phyloP scores from a whole-genome alignment of 306 rosid genomes.

The Gleditsia sinensis region DNA sequence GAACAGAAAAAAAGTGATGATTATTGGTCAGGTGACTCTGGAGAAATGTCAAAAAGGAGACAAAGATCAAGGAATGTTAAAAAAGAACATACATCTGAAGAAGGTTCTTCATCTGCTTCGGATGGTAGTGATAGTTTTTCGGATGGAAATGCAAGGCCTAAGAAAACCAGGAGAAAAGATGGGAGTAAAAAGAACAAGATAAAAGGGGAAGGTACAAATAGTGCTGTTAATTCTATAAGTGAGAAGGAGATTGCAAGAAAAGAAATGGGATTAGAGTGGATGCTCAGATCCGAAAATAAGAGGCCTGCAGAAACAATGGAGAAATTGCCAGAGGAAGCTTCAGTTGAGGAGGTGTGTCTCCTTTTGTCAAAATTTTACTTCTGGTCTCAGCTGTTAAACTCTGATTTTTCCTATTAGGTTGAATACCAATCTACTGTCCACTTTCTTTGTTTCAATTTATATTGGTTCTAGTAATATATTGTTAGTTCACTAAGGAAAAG shows the following conservation, averaged over 20 bases:
- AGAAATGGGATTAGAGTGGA: slow-evolving; percentile 94
- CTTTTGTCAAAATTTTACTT: neutral
- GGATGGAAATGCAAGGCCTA: slow-evolving; percentile 22
- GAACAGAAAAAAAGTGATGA: slow-evolving; percentile 41
- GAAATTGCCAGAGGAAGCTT: slow-evolving; percentile 49
- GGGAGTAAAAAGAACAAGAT: slow-evolving; percentile 38
- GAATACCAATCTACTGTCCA: neutral
- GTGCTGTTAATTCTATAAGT: slow-evolving; percentile 32
- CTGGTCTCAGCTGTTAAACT: neutral
- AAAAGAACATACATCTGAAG: slow-evolving; percentile 43
- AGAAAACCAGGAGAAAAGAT: slow-evolving; percentile 27
- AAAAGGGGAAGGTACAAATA: slow-evolving; percentile 28
- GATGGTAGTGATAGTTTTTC: slow-evolving; percentile 36
- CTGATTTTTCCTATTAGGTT: neutral
- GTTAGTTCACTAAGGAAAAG: neutral
- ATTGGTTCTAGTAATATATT: neutral
- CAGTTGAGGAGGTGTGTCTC: slow-evolving; percentile 59
- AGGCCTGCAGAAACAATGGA: slow-evolving; percentile 44
- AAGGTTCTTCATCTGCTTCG: slow-evolving; percentile 32
- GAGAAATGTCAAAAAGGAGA: slow-evolving; percentile 38
- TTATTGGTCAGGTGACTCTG: slow-evolving; percentile 33
- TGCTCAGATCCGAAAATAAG: slow-evolving; percentile 76
- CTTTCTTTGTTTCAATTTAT: neutral
- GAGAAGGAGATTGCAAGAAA: slow-evolving; percentile 69
- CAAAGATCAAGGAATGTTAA: slow-evolving; percentile 34